phyloP scores from a whole-genome alignment of 306 rosid species.

The Potentilla sterilis region DNA sequence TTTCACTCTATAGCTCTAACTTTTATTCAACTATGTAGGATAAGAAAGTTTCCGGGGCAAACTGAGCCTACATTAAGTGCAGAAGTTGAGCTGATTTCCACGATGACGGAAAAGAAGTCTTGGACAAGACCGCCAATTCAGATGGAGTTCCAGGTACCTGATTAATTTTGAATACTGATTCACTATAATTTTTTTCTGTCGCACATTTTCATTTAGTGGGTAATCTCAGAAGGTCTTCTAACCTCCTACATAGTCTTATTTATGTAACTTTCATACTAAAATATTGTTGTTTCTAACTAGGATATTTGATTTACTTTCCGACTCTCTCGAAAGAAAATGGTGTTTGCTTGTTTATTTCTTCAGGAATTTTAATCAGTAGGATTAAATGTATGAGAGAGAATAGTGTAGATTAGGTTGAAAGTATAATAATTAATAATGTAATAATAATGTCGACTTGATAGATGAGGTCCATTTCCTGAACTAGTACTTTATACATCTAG shows the following conservation, averaged over 20 bases:
- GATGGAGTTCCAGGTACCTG: conserved; percentile 96
- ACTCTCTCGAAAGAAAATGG: background rate
- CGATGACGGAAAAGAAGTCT: conserved; percentile 87
- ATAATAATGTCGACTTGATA: background rate
- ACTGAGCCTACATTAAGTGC: conserved; percentile 98
- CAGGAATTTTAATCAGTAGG: background rate
- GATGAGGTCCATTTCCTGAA: background rate
- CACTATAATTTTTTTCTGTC: background rate
- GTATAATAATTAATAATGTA: background rate
- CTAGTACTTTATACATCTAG: background rate
- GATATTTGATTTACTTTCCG: background rate
- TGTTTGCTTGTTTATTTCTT: background rate
- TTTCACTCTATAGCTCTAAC: background rate
- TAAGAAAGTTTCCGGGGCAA: conserved; percentile 93
- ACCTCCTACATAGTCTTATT: background rate
- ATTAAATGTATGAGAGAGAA: background rate
- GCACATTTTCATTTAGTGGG: background rate
- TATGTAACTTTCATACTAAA: background rate
- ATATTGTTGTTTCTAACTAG: background rate
- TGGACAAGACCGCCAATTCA: conserved; percentile 97
- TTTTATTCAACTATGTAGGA: conserved; percentile 40
- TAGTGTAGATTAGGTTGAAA: background rate
- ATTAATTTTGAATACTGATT: conserved; percentile 9
- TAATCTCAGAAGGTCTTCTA: conserved; percentile 4
- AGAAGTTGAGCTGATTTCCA: conserved; percentile 96